Conservation (phyloP, 768 basidiomycete genomes). For the Cystobasidium onofrii region DNA sequence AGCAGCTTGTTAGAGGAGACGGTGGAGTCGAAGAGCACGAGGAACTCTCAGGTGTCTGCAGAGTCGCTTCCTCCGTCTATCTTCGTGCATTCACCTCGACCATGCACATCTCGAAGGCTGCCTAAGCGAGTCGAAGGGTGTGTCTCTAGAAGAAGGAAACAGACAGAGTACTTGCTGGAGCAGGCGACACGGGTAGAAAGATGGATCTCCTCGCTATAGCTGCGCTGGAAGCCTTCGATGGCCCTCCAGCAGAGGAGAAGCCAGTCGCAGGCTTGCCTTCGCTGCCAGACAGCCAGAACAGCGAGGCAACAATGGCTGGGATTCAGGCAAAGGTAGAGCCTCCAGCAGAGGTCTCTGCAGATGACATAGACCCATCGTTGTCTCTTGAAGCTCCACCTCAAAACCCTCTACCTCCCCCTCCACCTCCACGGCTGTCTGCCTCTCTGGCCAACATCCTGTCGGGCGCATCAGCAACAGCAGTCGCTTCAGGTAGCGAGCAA, state of each 20-base stretch:
- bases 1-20: too few species aligned
- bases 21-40: neutral
- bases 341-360: neutral
- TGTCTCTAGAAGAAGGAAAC: neutral
- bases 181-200: neutral
- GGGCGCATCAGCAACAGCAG: neutral
- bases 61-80: neutral
- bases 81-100: neutral
- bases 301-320: neutral
- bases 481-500: neutral
- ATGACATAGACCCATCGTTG: neutral
- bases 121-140: neutral
- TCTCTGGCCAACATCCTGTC: conserved; percentile 13
- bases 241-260: neutral
- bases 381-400: neutral
- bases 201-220: conserved; percentile 11
- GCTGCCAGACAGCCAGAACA: neutral
- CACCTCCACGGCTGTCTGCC: neutral
- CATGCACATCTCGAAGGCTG: neutral
- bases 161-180: neutral
- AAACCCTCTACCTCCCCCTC: neutral
- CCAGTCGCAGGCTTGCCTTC: neutral
- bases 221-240: conserved; percentile 1
- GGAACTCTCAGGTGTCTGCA: neutral
- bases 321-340: neutral